Conservation (phyloP, 1,284 basidiomycete species). For the Peniophora sp. region DNA sequence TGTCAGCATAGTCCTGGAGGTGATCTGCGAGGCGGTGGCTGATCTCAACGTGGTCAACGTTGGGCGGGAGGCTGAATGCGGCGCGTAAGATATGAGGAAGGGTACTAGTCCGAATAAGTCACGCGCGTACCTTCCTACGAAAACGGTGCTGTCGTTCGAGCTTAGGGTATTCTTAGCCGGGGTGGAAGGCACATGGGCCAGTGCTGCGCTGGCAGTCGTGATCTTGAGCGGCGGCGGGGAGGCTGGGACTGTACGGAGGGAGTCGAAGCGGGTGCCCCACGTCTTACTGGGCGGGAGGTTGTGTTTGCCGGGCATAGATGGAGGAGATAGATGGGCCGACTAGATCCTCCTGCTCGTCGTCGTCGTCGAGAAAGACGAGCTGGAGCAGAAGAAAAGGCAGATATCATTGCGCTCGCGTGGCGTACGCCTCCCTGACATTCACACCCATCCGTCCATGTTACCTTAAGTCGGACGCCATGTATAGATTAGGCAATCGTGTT, state of each 20-base stretch:
- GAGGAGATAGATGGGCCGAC: background rate
- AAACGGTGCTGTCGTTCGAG: conserved; percentile 67
- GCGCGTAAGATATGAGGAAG: conserved; percentile 1
- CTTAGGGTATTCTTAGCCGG: background rate
- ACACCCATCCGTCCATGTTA: no score
- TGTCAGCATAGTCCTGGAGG: conserved; percentile 50
- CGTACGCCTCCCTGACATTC: no score
- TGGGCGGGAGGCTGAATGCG: conserved; percentile 51
- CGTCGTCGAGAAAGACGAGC: background rate
- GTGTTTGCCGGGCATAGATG: background rate
- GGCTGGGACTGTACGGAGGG: conserved; percentile 22
- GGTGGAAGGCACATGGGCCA: background rate
- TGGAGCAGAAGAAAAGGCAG: background rate
- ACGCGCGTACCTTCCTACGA: conserved; percentile 61
- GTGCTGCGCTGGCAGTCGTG: background rate
- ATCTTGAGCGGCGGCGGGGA: conserved; percentile 23
- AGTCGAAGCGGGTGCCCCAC: conserved; percentile 70
- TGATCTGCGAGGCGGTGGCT: conserved; percentile 50
- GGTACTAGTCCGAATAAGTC: conserved; percentile 6
- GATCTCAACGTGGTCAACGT: conserved; percentile 56
- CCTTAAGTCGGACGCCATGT: no score
- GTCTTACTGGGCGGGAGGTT: conserved; percentile 22
- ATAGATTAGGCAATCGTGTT: no score
- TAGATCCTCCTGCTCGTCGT: background rate
- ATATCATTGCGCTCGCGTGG: no score